Percentiles rank a stretch among this genome's conserved stretches.
These are phyloP conservation scores for Calonectria multiphialidica DNA, from an alignment of 2,329 filamentous ascomycete species.

Conservation along the genomic window DNA sequence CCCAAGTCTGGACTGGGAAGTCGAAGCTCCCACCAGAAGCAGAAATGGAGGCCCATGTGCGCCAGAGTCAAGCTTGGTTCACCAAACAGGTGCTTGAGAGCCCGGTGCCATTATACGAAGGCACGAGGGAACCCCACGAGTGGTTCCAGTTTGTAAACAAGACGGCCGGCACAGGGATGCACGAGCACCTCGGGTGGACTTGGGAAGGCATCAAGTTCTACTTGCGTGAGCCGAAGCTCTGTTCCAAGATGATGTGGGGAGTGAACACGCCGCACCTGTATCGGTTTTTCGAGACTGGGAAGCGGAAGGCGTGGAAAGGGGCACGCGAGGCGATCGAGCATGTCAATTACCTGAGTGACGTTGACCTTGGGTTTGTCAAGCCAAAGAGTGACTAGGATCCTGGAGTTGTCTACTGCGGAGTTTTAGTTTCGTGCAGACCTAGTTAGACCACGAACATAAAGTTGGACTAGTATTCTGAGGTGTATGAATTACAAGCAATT, in stretches of 20 bases:
- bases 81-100: slow-evolving; percentile 18
- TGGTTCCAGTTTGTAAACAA: slow-evolving; percentile 53
- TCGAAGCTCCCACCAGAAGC: slow-evolving; percentile 48
- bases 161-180: slow-evolving; percentile 54
- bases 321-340: slow-evolving; percentile 46
- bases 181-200: slow-evolving; percentile 54
- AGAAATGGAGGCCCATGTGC: slow-evolving; percentile 48
- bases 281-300: slow-evolving; percentile 53
- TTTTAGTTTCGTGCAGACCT: not conserved
- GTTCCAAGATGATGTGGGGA: slow-evolving; percentile 49
- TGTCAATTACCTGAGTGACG: slow-evolving; percentile 28
- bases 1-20: slow-evolving; percentile 55
- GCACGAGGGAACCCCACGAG: slow-evolving; percentile 42
- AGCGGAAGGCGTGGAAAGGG: slow-evolving; percentile 52
- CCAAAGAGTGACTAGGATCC: slow-evolving; percentile 1
- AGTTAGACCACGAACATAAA: too few species aligned
- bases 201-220: slow-evolving; percentile 53
- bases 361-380: slow-evolving; percentile 27
- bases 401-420: not conserved
- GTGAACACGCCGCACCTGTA: slow-evolving; percentile 54
- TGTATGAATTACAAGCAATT: too few species aligned
- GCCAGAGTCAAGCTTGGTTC: slow-evolving; percentile 27
- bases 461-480: too few species aligned
- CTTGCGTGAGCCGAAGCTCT: slow-evolving; percentile 50
- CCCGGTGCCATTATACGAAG: slow-evolving; percentile 27